phyloP scores from a whole-genome alignment of 106 monocot genomes.

The Dioscorea alata region DNA sequence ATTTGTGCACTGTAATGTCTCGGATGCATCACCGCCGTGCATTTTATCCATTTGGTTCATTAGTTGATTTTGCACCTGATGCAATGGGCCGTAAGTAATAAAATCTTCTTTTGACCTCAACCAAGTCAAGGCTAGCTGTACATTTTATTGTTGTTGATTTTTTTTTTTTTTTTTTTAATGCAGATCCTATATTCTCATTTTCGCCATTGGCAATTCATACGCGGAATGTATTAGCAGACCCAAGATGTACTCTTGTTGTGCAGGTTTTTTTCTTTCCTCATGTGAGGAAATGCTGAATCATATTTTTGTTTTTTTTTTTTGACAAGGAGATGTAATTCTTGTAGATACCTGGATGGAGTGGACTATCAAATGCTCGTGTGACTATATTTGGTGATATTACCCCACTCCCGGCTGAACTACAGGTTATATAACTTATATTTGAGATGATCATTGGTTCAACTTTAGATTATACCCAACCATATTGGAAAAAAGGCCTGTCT shows the following conservation, averaged over 20 bases:
- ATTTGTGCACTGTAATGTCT: constrained; percentile 92
- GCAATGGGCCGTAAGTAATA: constrained; percentile 70
- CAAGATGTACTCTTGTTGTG: constrained; percentile 97
- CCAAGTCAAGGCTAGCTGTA: not conserved
- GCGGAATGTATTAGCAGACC: constrained; percentile 77
- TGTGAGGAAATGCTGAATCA: not conserved
- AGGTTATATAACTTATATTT: constrained; percentile 30
- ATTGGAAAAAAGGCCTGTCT: too few species aligned
- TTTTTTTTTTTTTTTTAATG: not conserved
- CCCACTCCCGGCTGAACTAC: constrained; percentile 65
- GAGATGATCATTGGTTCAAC: too few species aligned
- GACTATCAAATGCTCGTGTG: constrained; percentile 95
- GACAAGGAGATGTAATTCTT: not conserved
- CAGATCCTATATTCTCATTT: constrained; percentile 93
- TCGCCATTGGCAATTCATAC: constrained; percentile 97
- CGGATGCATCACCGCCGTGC: constrained; percentile 87
- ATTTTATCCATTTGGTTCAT: constrained; percentile 93
- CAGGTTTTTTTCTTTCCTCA: constrained; percentile 42
- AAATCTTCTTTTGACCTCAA: not conserved
- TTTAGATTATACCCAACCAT: too few species aligned
- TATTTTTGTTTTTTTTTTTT: not conserved
- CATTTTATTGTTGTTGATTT: not conserved
- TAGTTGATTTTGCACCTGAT: constrained; percentile 97
- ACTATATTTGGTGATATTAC: constrained; percentile 92
- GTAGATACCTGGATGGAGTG: constrained; percentile 98